Evolutionary conservation across 2,329 filamentous ascomycete species (phyloP).

Genomic region (Zarea fungicola): DNA sequence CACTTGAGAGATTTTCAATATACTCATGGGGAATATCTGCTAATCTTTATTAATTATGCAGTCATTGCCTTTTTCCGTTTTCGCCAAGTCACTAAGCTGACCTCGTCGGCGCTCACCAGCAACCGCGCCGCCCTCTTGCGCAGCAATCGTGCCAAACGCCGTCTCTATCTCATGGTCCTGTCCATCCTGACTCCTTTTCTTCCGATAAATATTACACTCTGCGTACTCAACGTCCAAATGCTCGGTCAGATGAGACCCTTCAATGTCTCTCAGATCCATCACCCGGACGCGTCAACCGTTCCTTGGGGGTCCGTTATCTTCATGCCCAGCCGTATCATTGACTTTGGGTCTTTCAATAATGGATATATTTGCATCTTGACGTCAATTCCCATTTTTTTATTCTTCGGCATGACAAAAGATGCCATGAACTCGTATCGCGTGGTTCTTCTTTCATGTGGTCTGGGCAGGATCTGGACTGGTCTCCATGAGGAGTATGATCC

Average conservation of each 20-base stretch:
- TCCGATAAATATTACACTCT: constrained; percentile 39
- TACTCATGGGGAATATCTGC: too few relatives aligned
- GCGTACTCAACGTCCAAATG: constrained; percentile 35
- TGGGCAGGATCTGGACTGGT: constrained; percentile 39
- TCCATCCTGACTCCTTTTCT: constrained; percentile 48
- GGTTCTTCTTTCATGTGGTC: constrained; percentile 33
- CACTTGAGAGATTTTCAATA: neutral
- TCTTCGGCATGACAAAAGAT: constrained; percentile 53
- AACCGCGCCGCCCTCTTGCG: constrained; percentile 37
- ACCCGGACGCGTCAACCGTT: constrained; percentile 25
- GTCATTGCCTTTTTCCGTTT: constrained; percentile 45
- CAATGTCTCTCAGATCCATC: constrained; percentile 38
- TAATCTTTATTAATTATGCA: too few relatives aligned
- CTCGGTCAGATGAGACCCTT: constrained; percentile 29
- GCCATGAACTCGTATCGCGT: constrained; percentile 45
- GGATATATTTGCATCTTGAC: constrained; percentile 46
- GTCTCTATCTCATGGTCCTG: constrained; percentile 52
- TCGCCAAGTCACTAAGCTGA: constrained; percentile 38
- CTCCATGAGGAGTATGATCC: constrained; percentile 37
- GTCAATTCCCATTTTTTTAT: constrained; percentile 43
- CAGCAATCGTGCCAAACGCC: constrained; percentile 42
- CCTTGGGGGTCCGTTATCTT: constrained; percentile 46
- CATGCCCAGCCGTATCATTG: constrained; percentile 34
- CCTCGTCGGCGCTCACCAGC: constrained; percentile 32
- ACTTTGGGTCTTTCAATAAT: constrained; percentile 37